Evolutionary conservation across 129 eudicot genomes (phyloP).

Genomic region (Artemisia argyi): DNA sequence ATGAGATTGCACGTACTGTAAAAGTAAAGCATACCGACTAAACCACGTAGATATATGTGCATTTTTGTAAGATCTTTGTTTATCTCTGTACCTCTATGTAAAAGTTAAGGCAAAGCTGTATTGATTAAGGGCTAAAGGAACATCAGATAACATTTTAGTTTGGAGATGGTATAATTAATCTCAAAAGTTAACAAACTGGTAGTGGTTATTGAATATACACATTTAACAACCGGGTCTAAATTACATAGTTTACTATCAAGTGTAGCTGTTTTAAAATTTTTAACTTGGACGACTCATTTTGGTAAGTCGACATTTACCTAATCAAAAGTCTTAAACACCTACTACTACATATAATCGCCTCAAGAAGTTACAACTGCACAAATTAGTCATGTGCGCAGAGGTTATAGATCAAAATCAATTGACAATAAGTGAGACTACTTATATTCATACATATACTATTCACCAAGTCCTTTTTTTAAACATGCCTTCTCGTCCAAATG

Average conservation of each 20-base stretch:
- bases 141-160: not conserved
- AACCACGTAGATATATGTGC: not conserved
- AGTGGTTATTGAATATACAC: too few relatives aligned
- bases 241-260: too few relatives aligned
- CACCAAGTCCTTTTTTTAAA: not conserved
- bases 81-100: not conserved
- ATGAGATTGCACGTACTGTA: too few relatives aligned
- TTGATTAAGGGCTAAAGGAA: not conserved
- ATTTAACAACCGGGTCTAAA: too few relatives aligned
- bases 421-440: not conserved
- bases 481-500: too few relatives aligned
- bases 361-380: not conserved
- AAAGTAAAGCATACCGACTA: not conserved
- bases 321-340: not conserved
- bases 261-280: too few relatives aligned
- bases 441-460: not conserved
- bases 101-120: not conserved
- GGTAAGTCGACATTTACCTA: not conserved
- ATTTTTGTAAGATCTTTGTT: not conserved
- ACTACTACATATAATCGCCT: not conserved
- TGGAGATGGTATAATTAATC: not conserved
- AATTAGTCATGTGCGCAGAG: not conserved
- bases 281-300: not conserved
- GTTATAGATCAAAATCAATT: not conserved
- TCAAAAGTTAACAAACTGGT: not conserved